phyloP scores from a whole-genome alignment of 2,329 filamentous ascomycete species.

The Pseudogymnoascus sp. region DNA sequence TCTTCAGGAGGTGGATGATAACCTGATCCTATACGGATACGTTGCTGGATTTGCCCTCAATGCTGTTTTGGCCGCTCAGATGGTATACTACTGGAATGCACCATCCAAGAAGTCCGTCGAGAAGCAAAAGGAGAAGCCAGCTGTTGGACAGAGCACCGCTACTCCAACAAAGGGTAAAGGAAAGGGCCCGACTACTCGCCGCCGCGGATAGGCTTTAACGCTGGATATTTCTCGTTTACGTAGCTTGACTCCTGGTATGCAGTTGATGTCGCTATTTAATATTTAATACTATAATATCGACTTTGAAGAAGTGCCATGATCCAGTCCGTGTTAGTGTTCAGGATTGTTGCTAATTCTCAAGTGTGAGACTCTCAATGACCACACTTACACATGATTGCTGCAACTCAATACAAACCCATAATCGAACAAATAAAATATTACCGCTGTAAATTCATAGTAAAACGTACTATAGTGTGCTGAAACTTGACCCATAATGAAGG shows the following conservation, averaged over 20 bases:
- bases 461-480: too few species aligned
- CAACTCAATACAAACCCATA: neutral
- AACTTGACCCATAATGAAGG: neutral
- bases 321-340: neutral
- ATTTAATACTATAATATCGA: constrained; percentile 8
- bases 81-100: constrained; percentile 94
- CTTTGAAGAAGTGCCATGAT: neutral
- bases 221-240: neutral
- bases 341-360: too few species aligned
- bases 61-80: constrained; percentile 75
- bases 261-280: constrained; percentile 9
- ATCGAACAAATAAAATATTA: neutral
- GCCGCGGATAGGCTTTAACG: constrained; percentile 4
- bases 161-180: neutral
- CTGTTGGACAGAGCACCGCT: neutral
- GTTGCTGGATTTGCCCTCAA: constrained; percentile 88
- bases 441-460: neutral
- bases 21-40: constrained; percentile 92
- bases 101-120: constrained; percentile 43
- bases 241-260: constrained; percentile 6
- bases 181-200: constrained; percentile 6
- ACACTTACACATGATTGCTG: neutral
- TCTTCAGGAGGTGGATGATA: constrained; percentile 93
- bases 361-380: neutral
- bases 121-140: constrained; percentile 32